These are phyloP conservation scores for Aspergillus ellipticus DNA, from an alignment of 495 filamentous ascomycete genomes.

Conservation along the genomic window DNA sequence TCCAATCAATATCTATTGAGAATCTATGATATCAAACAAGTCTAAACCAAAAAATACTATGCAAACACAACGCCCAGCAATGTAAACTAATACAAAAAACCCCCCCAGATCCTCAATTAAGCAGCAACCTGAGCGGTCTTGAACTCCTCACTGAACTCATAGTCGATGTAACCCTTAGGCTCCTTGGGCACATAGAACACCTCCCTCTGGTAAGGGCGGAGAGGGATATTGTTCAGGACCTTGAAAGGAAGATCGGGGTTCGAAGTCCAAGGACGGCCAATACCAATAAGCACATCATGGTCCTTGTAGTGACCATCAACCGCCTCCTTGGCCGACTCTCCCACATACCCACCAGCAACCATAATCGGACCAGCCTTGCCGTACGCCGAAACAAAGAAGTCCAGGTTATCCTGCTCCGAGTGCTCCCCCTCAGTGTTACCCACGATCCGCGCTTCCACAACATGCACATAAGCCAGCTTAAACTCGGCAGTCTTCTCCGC, in stretches of 20 bases:
- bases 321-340: slow-evolving; percentile 36
- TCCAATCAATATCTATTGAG: background rate
- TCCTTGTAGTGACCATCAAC: slow-evolving; percentile 53
- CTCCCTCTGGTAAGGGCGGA: slow-evolving; percentile 53
- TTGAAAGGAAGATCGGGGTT: slow-evolving; percentile 70
- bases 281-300: slow-evolving; percentile 51
- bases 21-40: background rate
- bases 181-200: slow-evolving; percentile 55
- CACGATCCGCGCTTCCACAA: slow-evolving; percentile 52
- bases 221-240: slow-evolving; percentile 51
- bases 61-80: slow-evolving; percentile 10
- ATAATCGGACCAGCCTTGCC: slow-evolving; percentile 51
- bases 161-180: slow-evolving; percentile 60
- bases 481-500: slow-evolving; percentile 48
- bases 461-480: slow-evolving; percentile 63
- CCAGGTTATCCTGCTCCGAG: slow-evolving; percentile 43
- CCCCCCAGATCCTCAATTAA: slow-evolving; percentile 8
- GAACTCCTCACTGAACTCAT: slow-evolving; percentile 41
- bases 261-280: slow-evolving; percentile 64
- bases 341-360: slow-evolving; percentile 56
- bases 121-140: slow-evolving; percentile 21
- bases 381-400: slow-evolving; percentile 44
- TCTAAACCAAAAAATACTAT: slow-evolving; percentile 3
- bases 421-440: slow-evolving; percentile 38
- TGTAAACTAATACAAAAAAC: slow-evolving; percentile 8